Evolutionary conservation across 306 rosid genomes (phyloP).

Genomic region (Cicer judaicum): DNA sequence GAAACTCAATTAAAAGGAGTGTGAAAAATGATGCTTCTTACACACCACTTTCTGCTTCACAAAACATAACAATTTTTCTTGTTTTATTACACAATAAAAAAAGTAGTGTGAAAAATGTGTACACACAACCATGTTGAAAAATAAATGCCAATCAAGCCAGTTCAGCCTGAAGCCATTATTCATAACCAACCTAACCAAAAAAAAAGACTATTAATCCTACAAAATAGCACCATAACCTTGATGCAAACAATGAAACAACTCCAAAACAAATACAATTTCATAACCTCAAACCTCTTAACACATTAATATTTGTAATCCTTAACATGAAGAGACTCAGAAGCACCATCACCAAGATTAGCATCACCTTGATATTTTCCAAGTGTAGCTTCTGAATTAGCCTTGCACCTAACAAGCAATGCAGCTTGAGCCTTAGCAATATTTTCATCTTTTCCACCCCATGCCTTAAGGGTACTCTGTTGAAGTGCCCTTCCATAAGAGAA

Average conservation of each 20-base stretch:
- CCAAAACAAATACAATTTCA: conserved; percentile 20
- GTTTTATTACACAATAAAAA: conserved; percentile 22
- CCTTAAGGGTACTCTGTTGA: conserved; percentile 88
- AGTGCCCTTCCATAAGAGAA: conserved; percentile 90
- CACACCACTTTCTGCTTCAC: not conserved
- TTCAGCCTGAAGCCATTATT: conserved; percentile 44
- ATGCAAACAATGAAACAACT: conserved; percentile 28
- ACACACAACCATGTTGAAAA: conserved; percentile 19
- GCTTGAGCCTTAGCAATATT: conserved; percentile 67
- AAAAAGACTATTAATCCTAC: conserved; percentile 27
- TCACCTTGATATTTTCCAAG: conserved; percentile 79
- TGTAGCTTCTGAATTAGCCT: conserved; percentile 84
- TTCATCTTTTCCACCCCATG: conserved; percentile 74
- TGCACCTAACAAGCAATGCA: conserved; percentile 75
- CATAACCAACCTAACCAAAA: conserved; percentile 19
- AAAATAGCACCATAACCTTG: conserved; percentile 33
- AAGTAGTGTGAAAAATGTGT: conserved; percentile 7
- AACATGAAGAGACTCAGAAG: conserved; percentile 76
- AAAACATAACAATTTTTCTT: not conserved
- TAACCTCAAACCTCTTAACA: not conserved
- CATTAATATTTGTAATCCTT: conserved; percentile 62
- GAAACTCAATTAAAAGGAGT: not conserved
- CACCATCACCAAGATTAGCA: conserved; percentile 67
- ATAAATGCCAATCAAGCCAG: conserved; percentile 30
- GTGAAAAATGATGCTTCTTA: not conserved